Base-by-base conservation (phyloP, 83 land plant species). In the Picea mariana region DNA sequence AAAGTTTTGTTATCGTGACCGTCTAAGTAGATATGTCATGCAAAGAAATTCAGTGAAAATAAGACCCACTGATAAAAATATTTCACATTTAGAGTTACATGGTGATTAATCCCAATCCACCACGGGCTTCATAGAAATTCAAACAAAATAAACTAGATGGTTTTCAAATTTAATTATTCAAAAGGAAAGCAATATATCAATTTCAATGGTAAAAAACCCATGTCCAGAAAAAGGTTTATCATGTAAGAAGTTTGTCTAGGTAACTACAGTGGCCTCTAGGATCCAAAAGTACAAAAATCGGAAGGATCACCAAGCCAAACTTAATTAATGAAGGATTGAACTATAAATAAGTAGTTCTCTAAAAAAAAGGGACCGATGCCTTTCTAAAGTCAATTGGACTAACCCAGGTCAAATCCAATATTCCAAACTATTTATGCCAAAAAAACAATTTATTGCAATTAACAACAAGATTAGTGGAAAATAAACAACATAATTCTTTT, bases 21-120 rank as follows among this genome's bases (percentile, higher is more conserved):
- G 77, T 97, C 99, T 71, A 97, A 84, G 81, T 89, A 79, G 8
- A 97, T 88, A 78, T 89, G 91, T 26, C 99, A 98, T 97, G 89
- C 72, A 78, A 40, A 82, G 24, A 5, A 9, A n/a, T 67, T 67
- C 69, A 67, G 9, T 13, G 16, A 58, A 58, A 58, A 58, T 58
- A 58, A 58, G 60, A 13, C 16, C 5, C 60, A 1, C 60, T 58
- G 16, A 9, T 49, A 9, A 49, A 49, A 49, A 49, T 49, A 49
- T 49, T 49, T 49, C 55, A 49, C 12, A 49, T 49, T 49, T 49
- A 49, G 55, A 49, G 11, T 44, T 44, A 73, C n/a, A 26, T 73
- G 13, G 24, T 42, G 58, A 13, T 23, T 23, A 49, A 75, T 20
- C 2, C 23, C 2, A 49, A 75, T 49, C 44, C 24, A 4, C 78